Percentiles rank a stretch among this genome's conserved stretches.
These are phyloP conservation scores for Micractinium sp. DNA, from an alignment of 139 green algal genomes.

Conservation along the genomic window DNA sequence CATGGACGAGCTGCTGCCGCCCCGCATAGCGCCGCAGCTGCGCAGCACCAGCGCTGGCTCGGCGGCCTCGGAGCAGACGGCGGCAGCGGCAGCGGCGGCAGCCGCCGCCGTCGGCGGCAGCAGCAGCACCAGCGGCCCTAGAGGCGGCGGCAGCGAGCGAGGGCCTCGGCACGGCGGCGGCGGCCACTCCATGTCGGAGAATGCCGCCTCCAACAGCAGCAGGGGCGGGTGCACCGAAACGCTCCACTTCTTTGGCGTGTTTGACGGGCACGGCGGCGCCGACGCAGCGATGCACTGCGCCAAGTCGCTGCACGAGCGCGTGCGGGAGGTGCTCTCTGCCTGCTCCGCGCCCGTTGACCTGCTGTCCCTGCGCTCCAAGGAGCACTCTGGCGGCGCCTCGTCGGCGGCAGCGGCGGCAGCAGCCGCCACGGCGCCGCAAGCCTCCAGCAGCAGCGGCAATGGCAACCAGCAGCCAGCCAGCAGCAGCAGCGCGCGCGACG, in stretches of 20 bases:
- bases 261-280: constrained; percentile 82
- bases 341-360: not conserved
- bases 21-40: constrained; percentile 58
- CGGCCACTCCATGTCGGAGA: not conserved
- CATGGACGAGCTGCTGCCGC: constrained; percentile 57
- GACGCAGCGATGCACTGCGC: constrained; percentile 75
- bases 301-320: constrained; percentile 64
- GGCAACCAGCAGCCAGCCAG: not conserved
- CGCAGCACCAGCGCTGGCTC: constrained; percentile 21
- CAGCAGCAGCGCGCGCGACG: not conserved
- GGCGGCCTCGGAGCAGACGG: not conserved
- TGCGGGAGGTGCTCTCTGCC: constrained; percentile 57
- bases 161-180: not conserved
- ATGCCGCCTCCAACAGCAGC: not conserved
- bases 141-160: not conserved
- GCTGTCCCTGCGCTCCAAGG: not conserved
- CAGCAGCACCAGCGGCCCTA: not conserved
- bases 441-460: constrained; percentile 11
- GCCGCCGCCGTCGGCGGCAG: not conserved
- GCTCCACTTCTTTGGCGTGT: constrained; percentile 88
- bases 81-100: not conserved
- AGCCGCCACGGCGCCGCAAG: constrained; percentile 6
- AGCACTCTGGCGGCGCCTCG: not conserved
- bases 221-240: constrained; percentile 29
- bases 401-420: not conserved